Conservation (phyloP, 2,329 filamentous ascomycete species). For the Curvularia lunata region DNA sequence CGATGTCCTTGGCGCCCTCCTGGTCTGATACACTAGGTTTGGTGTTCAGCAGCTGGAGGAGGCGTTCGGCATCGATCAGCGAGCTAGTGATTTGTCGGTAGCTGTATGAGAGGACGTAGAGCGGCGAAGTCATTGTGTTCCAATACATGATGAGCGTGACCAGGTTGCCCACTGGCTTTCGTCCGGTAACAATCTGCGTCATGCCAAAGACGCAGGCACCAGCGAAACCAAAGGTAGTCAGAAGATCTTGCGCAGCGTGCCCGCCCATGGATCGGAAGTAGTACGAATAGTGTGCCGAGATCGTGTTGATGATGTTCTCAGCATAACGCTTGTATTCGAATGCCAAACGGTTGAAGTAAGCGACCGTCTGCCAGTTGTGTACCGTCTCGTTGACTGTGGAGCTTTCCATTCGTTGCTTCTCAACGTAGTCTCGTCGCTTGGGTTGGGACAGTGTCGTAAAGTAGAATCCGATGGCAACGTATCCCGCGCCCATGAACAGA, state of each 20-base stretch:
- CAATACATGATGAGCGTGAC: conserved; percentile 72
- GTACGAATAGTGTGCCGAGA: conserved; percentile 43
- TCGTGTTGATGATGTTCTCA: conserved; percentile 48
- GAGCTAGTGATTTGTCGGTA: conserved; percentile 58
- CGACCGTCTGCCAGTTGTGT: conserved; percentile 66
- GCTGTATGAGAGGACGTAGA: conserved; percentile 59
- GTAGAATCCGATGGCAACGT: conserved; percentile 59
- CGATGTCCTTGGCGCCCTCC: conserved; percentile 48
- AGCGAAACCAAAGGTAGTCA: conserved; percentile 59
- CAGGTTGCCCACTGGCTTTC: conserved; percentile 64
- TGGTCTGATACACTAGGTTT: conserved; percentile 61
- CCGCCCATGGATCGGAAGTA: conserved; percentile 41
- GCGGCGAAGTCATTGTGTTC: conserved; percentile 55
- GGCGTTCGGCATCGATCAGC: conserved; percentile 69
- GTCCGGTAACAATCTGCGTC: conserved; percentile 58
- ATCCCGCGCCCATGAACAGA: conserved; percentile 52
- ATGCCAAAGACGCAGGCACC: conserved; percentile 60
- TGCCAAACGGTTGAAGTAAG: conserved; percentile 63
- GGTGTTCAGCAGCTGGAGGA: conserved; percentile 64
- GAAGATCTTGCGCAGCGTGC: conserved; percentile 53
- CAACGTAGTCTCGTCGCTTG: conserved; percentile 52
- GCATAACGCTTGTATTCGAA: conserved; percentile 62
- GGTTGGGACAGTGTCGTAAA: conserved; percentile 51
- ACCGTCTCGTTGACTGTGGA: conserved; percentile 65
- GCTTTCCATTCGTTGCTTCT: conserved; percentile 57